phyloP scores from a whole-genome alignment of 208 protist species.

The Acanthamoeba lenticulata region DNA sequence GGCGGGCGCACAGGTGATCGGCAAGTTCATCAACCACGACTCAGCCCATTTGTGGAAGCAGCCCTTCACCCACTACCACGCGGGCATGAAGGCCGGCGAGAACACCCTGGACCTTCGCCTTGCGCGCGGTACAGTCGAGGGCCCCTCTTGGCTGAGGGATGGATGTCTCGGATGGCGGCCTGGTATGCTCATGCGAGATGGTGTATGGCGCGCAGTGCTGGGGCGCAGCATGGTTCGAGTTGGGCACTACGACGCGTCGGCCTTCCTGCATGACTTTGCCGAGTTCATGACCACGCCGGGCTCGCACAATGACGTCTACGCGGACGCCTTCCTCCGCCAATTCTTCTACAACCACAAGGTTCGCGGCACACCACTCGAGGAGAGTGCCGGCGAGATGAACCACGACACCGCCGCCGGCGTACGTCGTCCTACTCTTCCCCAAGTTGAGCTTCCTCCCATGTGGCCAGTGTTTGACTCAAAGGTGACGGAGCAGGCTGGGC shows the following conservation, averaged over 20 bases:
- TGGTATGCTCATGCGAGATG: too few relatives aligned
- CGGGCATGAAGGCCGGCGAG: conserved; percentile 28
- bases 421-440: background rate
- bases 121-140: background rate
- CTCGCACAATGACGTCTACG: conserved; percentile 67
- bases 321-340: conserved; percentile 55
- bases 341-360: conserved; percentile 55
- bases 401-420: conserved; percentile 15
- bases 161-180: too few relatives aligned
- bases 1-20: background rate
- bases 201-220: background rate
- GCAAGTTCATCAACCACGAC: conserved; percentile 47
- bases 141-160: too few relatives aligned
- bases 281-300: conserved; percentile 71
- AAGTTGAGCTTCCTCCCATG: background rate
- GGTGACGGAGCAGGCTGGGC: background rate
- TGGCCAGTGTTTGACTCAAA: too few relatives aligned
- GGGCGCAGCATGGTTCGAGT: conserved; percentile 22
- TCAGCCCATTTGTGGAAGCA: conserved; percentile 1
- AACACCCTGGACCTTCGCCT: conserved; percentile 41
- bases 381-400: conserved; percentile 9
- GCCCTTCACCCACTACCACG: conserved; percentile 37
- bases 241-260: background rate
- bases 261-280: conserved; percentile 53
- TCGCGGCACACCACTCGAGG: background rate